Base-by-base conservation (phyloP, 176 grass and related monocot species). In the Bolboschoenus planiculmis region DNA sequence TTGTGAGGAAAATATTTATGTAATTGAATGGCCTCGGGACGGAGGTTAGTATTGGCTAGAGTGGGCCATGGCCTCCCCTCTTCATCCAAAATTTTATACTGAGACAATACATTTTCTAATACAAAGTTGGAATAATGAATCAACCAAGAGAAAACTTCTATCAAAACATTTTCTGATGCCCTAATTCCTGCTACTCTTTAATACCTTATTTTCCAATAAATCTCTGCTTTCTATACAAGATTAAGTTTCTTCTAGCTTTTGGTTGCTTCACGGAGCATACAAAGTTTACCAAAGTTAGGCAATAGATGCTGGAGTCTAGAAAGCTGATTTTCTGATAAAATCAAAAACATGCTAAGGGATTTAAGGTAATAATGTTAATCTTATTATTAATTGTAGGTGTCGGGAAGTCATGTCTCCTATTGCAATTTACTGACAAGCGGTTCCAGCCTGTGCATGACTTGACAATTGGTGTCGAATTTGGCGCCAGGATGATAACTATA, bases 401-500 rank as follows among this genome's bases (percentile, higher is more conserved):
- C 26, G 89, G 86, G 10, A 91, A 88, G 81, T 88, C 89, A 65
- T 91, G 89, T 78, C 89, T 88, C 65, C 73, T 86, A 6, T 56
- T 88, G 86, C 89, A 91, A 51, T 91, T 91, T 29, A 88, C 86
- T 9, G 86, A 88, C 73, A 88, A 88, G 26, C 79, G 84, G 5
- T 91, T 91, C 50, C 86, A 84, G 42, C 80, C 86, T n/a, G 84
- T 86, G 34, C 86, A 91, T 71, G 83, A 91, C 55, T 81, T 91
- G 86, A 91, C 90, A 20, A 91, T 88, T 20, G 90, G 90, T 65
- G 90, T 86, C 21, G 90, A 88, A 33, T 91, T 86, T 77, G 86
- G 81, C 0, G 56, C 46, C 55, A 82, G 83, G 62, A 80, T 88
- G 83, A 71, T 91, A 36, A 83, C 79, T 15, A 79, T 91, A n/a